Percentiles rank a stretch among this genome's conserved stretches.
phyloP scores from a whole-genome alignment of 345 rosid species.

The Combretum micranthum region DNA sequence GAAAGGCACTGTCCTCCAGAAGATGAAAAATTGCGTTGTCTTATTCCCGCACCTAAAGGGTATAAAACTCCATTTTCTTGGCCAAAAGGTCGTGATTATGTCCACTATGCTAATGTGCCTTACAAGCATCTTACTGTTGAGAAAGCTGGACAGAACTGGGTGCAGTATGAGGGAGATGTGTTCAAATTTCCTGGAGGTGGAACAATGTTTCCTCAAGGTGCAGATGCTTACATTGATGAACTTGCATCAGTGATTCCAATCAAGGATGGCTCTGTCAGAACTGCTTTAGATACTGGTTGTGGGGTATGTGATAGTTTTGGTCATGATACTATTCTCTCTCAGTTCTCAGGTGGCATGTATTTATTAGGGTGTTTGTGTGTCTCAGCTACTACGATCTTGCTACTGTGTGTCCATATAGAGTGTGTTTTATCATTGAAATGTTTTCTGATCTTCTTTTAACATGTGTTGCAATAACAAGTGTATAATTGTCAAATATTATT shows the following conservation, averaged over 20 bases:
- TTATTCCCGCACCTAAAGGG: constrained; percentile 90
- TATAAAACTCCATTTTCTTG: constrained; percentile 86
- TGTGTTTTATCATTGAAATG: no score
- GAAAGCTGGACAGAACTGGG: constrained; percentile 94
- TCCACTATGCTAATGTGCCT: constrained; percentile 89
- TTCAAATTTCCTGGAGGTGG: constrained; percentile 99
- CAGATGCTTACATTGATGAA: constrained; percentile 90
- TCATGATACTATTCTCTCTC: not conserved
- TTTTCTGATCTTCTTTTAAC: no score
- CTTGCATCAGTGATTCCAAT: constrained; percentile 86
- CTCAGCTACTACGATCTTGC: no score
- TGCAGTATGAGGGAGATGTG: constrained; percentile 76
- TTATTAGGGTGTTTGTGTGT: not conserved
- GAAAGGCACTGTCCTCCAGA: constrained; percentile 93
- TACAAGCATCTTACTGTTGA: constrained; percentile 78
- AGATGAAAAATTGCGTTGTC: constrained; percentile 74
- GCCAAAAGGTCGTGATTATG: constrained; percentile 96
- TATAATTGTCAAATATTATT: no score
- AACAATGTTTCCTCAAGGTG: constrained; percentile 98
- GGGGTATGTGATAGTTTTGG: constrained; percentile 49
- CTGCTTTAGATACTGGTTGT: constrained; percentile 96
- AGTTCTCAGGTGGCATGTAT: not conserved
- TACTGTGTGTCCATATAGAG: no score
- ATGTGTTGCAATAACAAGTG: no score
- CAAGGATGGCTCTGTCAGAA: constrained; percentile 80